These are phyloP conservation scores for Trypanosoma platydactyli DNA, from an alignment of 208 protist species.

Conservation along the genomic window DNA sequence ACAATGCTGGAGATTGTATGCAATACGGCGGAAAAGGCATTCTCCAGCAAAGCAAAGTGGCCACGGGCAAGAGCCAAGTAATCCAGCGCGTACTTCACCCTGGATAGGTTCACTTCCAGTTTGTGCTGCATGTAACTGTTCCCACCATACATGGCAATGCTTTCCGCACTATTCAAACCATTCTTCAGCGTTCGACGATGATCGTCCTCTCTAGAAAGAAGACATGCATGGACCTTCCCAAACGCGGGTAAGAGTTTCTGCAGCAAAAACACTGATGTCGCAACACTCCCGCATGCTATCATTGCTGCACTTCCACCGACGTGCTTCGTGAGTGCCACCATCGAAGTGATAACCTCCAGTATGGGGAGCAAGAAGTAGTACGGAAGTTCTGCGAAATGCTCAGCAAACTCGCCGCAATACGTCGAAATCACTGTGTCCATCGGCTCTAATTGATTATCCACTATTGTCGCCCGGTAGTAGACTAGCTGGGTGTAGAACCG, in stretches of 20 bases:
- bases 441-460: conserved; percentile 74
- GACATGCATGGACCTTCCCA: conserved; percentile 68
- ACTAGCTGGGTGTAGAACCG: conserved; percentile 79
- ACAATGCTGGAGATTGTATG: conserved; percentile 56
- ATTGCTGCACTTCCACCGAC: conserved; percentile 43
- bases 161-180: conserved; percentile 73
- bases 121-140: conserved; percentile 53
- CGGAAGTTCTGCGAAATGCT: conserved; percentile 88
- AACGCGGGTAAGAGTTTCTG: conserved; percentile 66
- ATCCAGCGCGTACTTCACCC: conserved; percentile 65
- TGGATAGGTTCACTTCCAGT: conserved; percentile 58
- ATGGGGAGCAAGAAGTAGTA: conserved; percentile 87
- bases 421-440: conserved; percentile 79
- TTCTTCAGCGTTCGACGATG: conserved; percentile 80
- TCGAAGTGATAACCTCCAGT: conserved; percentile 59
- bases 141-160: conserved; percentile 78
- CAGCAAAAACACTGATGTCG: conserved; percentile 53
- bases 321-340: conserved; percentile 60
- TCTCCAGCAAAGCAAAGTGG: conserved; percentile 75
- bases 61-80: conserved; percentile 80
- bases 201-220: conserved; percentile 73
- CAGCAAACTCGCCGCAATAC: conserved; percentile 88
- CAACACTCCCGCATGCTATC: conserved; percentile 51
- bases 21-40: conserved; percentile 60
- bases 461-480: conserved; percentile 78